Percentiles rank a stretch among this genome's conserved stretches.
phyloP scores from a whole-genome alignment of 768 basidiomycete genomes.

The Roridomyces roridus region DNA sequence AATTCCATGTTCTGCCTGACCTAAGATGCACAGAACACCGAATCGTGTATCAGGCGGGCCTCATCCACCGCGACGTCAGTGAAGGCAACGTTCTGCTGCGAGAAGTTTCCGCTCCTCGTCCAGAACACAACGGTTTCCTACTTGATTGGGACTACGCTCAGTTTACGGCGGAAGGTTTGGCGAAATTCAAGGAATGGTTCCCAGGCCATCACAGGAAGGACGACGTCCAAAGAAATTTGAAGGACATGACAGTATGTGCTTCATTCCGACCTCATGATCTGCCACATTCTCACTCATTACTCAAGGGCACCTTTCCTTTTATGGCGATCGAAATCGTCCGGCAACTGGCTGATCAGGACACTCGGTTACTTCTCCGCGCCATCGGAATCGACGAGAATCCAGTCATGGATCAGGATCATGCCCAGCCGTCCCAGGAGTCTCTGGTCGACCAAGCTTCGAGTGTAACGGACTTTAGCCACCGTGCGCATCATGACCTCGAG shows the following conservation, averaged over 20 bases:
- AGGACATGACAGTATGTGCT: constrained; percentile 7
- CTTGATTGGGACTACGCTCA: constrained; percentile 13
- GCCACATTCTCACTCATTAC: not conserved
- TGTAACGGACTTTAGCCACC: not conserved
- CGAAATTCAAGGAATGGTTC: not conserved
- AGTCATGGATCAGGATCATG: not conserved
- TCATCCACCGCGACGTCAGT: constrained; percentile 15
- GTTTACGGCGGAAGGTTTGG: not conserved
- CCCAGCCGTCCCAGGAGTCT: too few species aligned
- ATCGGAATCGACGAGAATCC: too few species aligned
- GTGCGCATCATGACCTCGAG: constrained; percentile 3
- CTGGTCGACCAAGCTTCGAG: too few species aligned
- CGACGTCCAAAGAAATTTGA: not conserved
- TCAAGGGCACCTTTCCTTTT: constrained; percentile 11
- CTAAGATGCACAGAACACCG: not conserved
- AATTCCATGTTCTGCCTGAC: too few species aligned
- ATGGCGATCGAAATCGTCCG: constrained; percentile 5
- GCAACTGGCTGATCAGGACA: too few species aligned
- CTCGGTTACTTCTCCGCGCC: too few species aligned
- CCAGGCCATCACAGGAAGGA: not conserved
- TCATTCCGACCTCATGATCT: not conserved
- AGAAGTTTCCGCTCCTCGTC: not conserved
- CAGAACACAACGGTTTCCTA: not conserved
- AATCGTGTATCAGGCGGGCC: constrained; percentile 3
- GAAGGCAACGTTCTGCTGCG: constrained; percentile 4